Conservation (phyloP, 1,284 basidiomycete species). For the Ceratobasidium sp. region DNA sequence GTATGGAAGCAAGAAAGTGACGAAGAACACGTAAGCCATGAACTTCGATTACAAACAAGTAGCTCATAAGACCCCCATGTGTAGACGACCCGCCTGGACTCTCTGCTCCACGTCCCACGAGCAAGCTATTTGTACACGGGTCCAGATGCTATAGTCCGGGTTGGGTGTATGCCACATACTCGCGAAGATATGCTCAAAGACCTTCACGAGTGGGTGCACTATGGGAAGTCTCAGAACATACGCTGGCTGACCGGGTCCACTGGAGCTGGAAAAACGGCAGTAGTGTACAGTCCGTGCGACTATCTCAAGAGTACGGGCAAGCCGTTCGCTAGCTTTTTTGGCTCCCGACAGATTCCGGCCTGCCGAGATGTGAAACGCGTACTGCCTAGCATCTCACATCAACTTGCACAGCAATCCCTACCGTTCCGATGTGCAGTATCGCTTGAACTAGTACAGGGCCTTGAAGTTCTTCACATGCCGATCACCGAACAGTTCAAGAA, state of each 20-base stretch:
- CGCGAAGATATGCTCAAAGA: neutral
- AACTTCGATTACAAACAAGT: no score
- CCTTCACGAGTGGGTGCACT: neutral
- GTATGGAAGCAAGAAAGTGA: neutral
- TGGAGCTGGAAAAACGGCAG: slow-evolving; percentile 8
- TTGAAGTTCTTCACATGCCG: neutral
- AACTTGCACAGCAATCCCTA: neutral
- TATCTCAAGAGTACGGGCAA: neutral
- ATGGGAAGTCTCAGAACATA: neutral
- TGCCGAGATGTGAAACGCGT: slow-evolving; percentile 7
- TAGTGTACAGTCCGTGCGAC: neutral
- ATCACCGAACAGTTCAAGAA: slow-evolving; percentile 7
- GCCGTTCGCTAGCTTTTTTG: slow-evolving; percentile 20
- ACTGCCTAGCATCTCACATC: neutral
- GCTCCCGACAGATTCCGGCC: neutral
- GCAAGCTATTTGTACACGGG: neutral
- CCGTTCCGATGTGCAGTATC: slow-evolving; percentile 2
- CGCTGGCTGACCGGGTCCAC: slow-evolving; percentile 20
- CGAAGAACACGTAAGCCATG: no score
- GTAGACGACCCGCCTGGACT: no score
- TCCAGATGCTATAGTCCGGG: neutral
- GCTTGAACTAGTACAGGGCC: neutral
- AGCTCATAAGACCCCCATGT: no score
- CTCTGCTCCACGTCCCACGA: no score
- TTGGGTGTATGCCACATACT: neutral